phyloP scores from a whole-genome alignment of 176 grass and related monocot genomes.

The Phoenix dactylifera region DNA sequence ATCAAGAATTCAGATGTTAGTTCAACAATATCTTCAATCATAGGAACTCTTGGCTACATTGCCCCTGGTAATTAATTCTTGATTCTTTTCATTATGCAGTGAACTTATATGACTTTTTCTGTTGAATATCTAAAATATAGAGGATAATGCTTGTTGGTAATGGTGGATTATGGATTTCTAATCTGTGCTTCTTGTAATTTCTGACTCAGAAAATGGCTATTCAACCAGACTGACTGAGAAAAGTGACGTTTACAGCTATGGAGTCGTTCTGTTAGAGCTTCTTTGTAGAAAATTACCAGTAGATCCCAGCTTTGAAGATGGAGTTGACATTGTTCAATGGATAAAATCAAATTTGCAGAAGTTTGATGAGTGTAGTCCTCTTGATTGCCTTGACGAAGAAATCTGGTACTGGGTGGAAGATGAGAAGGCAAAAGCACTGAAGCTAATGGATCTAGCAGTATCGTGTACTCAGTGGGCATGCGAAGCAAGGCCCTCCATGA shows the following conservation, averaged over 20 bases:
- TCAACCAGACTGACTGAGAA: conserved; percentile 43
- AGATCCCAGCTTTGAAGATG: conserved; percentile 40
- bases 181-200: background rate
- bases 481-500: conserved; percentile 54
- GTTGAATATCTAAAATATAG: no score
- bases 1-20: conserved; percentile 16
- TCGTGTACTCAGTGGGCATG: conserved; percentile 30
- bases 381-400: conserved; percentile 35
- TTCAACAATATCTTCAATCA: conserved; percentile 32
- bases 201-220: conserved; percentile 38
- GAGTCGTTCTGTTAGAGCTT: conserved; percentile 63
- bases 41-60: conserved; percentile 68
- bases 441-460: conserved; percentile 34
- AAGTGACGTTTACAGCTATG: conserved; percentile 61
- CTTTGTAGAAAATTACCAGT: conserved; percentile 51
- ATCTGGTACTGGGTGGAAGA: conserved; percentile 37
- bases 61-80: conserved; percentile 41
- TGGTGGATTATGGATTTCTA: background rate
- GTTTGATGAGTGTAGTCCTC: conserved; percentile 8
- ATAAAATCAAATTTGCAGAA: conserved; percentile 32
- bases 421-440: conserved; percentile 30
- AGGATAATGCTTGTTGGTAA: no score
- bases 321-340: conserved; percentile 50
- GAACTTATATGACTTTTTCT: no score
- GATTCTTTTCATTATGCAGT: no score